phyloP scores from a whole-genome alignment of 176 grass and related monocot species.

The Musa schizocarpa region DNA sequence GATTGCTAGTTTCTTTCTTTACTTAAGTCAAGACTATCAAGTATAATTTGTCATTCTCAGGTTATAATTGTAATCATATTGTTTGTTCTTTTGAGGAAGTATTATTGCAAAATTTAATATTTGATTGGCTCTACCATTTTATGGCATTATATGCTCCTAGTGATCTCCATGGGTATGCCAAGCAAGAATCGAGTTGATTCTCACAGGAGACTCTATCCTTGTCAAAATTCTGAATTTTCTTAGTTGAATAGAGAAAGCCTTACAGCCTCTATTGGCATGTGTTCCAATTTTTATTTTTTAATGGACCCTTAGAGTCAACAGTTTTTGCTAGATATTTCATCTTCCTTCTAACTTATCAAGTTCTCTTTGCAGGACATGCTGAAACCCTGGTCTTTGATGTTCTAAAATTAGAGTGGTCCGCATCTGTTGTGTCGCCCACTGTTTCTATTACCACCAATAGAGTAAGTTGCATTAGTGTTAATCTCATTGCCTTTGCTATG shows the following conservation, averaged over 20 bases:
- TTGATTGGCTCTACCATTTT: neutral
- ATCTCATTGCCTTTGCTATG: neutral
- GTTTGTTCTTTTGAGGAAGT: too few species aligned
- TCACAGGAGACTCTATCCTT: neutral
- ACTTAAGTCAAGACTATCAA: too few species aligned
- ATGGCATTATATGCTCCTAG: neutral
- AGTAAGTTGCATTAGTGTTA: conserved; percentile 35
- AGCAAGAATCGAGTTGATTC: neutral
- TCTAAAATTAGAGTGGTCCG: conserved; percentile 73
- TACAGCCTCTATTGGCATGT: neutral
- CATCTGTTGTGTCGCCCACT: conserved; percentile 67
- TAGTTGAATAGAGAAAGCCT: neutral
- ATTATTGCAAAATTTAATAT: too few species aligned
- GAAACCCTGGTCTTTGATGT: conserved; percentile 87
- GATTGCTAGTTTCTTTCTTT: too few species aligned
- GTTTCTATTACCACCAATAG: conserved; percentile 77
- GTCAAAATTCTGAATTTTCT: neutral
- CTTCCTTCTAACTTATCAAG: neutral
- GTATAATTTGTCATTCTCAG: too few species aligned
- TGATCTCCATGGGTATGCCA: neutral
- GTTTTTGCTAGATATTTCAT: neutral
- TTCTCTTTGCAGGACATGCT: conserved; percentile 50
- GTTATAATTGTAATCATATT: too few species aligned
- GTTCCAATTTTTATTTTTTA: neutral
- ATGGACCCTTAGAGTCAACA: neutral